Conservation (phyloP, 805 yeast genomes). For the Wickerhamiella allomyrinae region DNA sequence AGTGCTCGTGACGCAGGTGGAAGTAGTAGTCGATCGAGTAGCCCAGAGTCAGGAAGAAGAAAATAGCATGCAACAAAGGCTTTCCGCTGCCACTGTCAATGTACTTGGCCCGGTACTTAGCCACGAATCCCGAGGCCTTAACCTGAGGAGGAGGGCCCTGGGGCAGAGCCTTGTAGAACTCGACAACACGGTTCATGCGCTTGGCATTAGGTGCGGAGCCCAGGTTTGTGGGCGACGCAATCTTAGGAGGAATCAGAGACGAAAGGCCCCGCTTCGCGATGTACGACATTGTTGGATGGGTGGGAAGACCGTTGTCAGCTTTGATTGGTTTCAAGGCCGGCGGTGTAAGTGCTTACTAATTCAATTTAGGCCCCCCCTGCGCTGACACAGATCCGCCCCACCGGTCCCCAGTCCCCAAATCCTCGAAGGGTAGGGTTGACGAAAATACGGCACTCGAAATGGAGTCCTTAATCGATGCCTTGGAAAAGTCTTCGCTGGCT, state of each 20-base stretch:
- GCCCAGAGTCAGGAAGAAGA: conserved; percentile 57
- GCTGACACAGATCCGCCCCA: too few species aligned
- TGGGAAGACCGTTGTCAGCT: conserved; percentile 1
- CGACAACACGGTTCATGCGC: conserved; percentile 88
- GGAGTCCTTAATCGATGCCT: not conserved
- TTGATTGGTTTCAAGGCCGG: not conserved
- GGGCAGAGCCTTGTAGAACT: conserved; percentile 91
- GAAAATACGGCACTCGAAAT: too few species aligned
- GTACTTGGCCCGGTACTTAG: conserved; percentile 67
- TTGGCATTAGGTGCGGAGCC: conserved; percentile 94
- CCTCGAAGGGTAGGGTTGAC: too few species aligned
- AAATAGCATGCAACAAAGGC: conserved; percentile 48
- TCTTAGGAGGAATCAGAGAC: conserved; percentile 96
- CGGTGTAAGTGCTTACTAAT: too few species aligned
- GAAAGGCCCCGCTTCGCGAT: conserved; percentile 86
- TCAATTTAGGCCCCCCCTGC: too few species aligned
- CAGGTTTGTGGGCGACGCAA: conserved; percentile 88
- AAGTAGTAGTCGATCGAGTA: conserved; percentile 87
- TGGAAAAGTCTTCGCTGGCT: not conserved
- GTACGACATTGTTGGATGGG: conserved; percentile 47
- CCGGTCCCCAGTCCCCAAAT: too few species aligned
- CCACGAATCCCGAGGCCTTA: conserved; percentile 33
- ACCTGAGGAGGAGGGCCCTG: conserved; percentile 76
- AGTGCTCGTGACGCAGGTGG: conserved; percentile 37
- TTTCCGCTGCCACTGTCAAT: conserved; percentile 21